Evolutionary conservation across 441 rosid species (phyloP), one percentile per base, ranked within the genome.

Genomic region (Isatis lusitanica): DNA sequence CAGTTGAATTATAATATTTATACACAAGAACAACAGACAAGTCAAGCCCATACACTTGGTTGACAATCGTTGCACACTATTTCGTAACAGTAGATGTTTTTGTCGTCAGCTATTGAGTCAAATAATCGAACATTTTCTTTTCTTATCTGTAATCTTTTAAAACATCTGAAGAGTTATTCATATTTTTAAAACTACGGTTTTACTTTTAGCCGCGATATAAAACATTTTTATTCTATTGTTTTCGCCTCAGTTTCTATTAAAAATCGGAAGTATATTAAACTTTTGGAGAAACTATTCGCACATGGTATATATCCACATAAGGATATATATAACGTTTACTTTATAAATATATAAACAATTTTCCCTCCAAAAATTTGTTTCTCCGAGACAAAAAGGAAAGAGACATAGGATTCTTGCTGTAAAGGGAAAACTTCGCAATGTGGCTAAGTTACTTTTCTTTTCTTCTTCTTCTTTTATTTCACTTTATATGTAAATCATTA

Each of bases 361-460:
- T 75, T 55, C 70, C 74, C 66, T 60, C 69, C 40, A 52, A 63
- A 46, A 47, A 7, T 10, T 31, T 36, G 61, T 17, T 39, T 70
- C 24, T 76, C 50, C 68, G 10, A 77, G 52, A 76, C 70, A 63
- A 8, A 66, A 65, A 50, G 79, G 72, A 81, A 88, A 70, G 57
- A 70, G 62, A 75, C 97, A 88, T 86, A 80, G 92, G 93, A 85
- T 85, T 82, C 92, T 84, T 84, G 83, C 92, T 85, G 74, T 64
- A 71, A 83, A 85, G 79, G 63, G 50, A 42, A 74, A 55, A 70
- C 33, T 85, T 76, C 39, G 4, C 56, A 76, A 65, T 65, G 40
- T 50, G 70, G 71, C 66, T n/a, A 56, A 43, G 43, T 68, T 52
- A 60, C 73, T 77, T 77, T 70, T 58, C 52, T 57, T 71, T 65